These are phyloP conservation scores for Trichothecium sympodiale DNA, from an alignment of 2,329 filamentous ascomycete species.

Conservation along the genomic window DNA sequence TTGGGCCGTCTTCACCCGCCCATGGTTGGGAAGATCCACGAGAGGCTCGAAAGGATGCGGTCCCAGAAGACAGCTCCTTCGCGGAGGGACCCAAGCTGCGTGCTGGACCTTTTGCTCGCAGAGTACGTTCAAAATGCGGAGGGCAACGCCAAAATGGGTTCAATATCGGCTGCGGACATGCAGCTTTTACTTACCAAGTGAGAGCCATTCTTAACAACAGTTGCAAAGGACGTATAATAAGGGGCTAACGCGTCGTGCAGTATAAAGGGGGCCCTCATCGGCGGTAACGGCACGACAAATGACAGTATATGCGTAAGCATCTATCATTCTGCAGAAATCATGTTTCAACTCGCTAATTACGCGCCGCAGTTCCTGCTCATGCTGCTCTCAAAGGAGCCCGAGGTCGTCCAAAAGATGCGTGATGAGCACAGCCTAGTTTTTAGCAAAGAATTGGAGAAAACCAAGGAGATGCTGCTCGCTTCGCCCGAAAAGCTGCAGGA, in stretches of 20 bases:
- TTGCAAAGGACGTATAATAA: no score
- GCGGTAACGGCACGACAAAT: conserved; percentile 15
- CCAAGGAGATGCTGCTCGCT: conserved; percentile 21
- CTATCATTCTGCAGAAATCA: background rate
- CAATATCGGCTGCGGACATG: conserved; percentile 4
- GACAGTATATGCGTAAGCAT: conserved; percentile 9
- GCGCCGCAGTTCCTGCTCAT: conserved; percentile 8
- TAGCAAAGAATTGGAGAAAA: conserved; percentile 14
- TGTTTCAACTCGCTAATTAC: no score
- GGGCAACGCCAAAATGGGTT: background rate
- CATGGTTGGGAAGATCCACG: conserved; percentile 3
- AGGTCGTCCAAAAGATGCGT: conserved; percentile 12
- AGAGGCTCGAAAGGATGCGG: conserved; percentile 6
- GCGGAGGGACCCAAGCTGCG: conserved; percentile 9
- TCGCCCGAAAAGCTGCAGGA: conserved; percentile 34
- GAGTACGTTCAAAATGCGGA: conserved; percentile 8
- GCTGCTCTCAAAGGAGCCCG: conserved; percentile 12
- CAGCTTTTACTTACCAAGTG: conserved; percentile 11
- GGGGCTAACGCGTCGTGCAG: conserved; percentile 6
- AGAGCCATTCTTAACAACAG: no score
- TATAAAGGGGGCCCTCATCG: conserved; percentile 14
- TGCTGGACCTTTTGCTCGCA: conserved; percentile 13
- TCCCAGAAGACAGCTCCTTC: conserved; percentile 9
- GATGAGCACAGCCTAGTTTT: conserved; percentile 18
- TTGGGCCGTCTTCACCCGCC: conserved; percentile 2